Evolutionary conservation across 192 early-diverging fungal species (phyloP).

Genomic region (Backusella luteola): DNA sequence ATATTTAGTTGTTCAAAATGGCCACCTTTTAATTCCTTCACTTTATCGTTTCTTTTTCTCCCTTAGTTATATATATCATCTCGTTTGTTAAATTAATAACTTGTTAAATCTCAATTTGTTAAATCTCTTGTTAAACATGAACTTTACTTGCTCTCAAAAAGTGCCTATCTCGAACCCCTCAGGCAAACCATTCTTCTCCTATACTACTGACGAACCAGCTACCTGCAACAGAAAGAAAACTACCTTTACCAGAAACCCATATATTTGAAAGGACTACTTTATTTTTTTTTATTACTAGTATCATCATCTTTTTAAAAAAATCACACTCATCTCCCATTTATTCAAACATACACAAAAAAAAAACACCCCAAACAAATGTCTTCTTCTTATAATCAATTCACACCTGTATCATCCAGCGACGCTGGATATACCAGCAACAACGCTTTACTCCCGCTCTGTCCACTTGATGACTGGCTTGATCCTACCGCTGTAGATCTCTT

Average conservation of each 20-base stretch:
- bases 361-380: not conserved
- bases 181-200: conserved; percentile 37
- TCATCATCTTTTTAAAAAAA: not conserved
- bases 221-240: conserved; percentile 38
- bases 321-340: not conserved
- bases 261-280: not conserved
- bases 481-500: not conserved
- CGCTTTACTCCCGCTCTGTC: not conserved
- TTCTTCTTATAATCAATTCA: conserved; percentile 2
- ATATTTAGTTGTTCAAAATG: conserved; percentile 7
- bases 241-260: not conserved
- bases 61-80: conserved; percentile 7
- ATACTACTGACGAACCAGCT: conserved; percentile 37
- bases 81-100: not conserved
- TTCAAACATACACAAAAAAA: not conserved
- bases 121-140: conserved; percentile 20
- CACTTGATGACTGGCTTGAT: conserved; percentile 9
- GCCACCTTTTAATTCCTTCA: conserved; percentile 11
- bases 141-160: not conserved
- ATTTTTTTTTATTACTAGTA: not conserved
- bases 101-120: conserved; percentile 16
- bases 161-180: conserved; percentile 9
- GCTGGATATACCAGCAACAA: conserved; percentile 5
- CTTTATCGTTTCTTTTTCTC: not conserved
- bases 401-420: not conserved